Conservation (phyloP, 2,329 filamentous ascomycete species). For the Pezicula neosporulosa region DNA sequence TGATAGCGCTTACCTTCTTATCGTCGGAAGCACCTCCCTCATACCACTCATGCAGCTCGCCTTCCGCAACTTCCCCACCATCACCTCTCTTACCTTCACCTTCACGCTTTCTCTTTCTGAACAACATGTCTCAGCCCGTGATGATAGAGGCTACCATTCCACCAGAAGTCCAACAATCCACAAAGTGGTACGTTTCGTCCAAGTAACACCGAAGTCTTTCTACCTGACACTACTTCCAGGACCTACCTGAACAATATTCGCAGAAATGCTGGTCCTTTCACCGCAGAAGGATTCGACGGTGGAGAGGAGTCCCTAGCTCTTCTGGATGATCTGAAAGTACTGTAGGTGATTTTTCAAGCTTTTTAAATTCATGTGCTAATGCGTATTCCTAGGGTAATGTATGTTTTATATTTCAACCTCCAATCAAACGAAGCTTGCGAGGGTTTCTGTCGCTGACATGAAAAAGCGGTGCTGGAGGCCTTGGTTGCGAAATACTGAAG, state of each 20-base stretch:
- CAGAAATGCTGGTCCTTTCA: constrained; percentile 75
- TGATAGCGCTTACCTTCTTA: constrained; percentile 4
- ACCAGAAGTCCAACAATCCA: neutral
- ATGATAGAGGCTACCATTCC: neutral
- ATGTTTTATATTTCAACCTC: constrained; percentile 13
- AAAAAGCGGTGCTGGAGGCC: constrained; percentile 79
- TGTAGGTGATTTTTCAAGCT: constrained; percentile 49
- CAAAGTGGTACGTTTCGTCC: constrained; percentile 16
- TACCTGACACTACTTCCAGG: constrained; percentile 46
- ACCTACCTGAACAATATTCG: constrained; percentile 81
- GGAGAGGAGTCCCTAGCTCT: constrained; percentile 49
- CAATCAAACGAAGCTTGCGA: neutral
- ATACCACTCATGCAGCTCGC: neutral
- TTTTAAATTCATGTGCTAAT: neutral
- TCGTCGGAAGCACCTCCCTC: neutral
- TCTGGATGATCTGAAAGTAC: constrained; percentile 68
- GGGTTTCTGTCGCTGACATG: constrained; percentile 11
- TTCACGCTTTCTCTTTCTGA: neutral
- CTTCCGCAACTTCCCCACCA: no score
- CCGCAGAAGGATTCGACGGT: constrained; percentile 52
- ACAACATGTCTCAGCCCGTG: neutral
- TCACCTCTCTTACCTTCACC: no score
- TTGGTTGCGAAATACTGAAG: constrained; percentile 96
- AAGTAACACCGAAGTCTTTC: neutral
- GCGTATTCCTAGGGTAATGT: constrained; percentile 25